These are phyloP conservation scores for Trapa bicornis DNA, from an alignment of 345 rosid genomes.

Conservation along the genomic window DNA sequence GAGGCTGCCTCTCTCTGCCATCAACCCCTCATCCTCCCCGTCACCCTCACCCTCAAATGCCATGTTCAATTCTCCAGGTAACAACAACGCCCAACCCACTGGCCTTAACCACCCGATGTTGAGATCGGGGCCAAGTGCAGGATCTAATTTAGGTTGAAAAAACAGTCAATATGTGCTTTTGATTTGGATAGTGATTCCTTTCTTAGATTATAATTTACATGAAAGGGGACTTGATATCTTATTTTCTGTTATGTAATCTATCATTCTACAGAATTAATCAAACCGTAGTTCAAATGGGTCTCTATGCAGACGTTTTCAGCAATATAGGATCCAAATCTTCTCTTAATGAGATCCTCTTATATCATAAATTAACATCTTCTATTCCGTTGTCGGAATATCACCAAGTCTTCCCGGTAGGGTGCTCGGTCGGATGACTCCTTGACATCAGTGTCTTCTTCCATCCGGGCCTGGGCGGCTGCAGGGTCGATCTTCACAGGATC, in stretches of 20 bases:
- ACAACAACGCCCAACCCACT: conserved; percentile 7
- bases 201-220: background rate
- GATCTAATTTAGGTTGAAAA: conserved; percentile 16
- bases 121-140: conserved; percentile 12
- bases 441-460: conserved; percentile 14
- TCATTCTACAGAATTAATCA: background rate
- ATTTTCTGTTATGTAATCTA: background rate
- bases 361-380: background rate
- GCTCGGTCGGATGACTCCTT: background rate
- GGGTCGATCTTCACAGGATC: conserved; percentile 23
- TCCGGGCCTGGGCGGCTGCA: background rate
- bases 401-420: conserved; percentile 44
- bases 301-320: background rate
- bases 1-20: conserved; percentile 55
- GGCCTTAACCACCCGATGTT: conserved; percentile 15
- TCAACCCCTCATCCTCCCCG: conserved; percentile 54
- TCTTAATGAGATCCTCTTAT: no score
- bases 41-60: conserved; percentile 6
- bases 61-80: conserved; percentile 11
- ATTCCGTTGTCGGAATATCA: conserved; percentile 28
- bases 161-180: background rate
- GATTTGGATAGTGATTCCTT: background rate
- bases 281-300: background rate
- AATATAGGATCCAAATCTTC: no score
- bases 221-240: background rate